These are phyloP conservation scores for Suhomyces bolitotheri DNA, from an alignment of 1,139 yeast genomes.

Conservation along the genomic window DNA sequence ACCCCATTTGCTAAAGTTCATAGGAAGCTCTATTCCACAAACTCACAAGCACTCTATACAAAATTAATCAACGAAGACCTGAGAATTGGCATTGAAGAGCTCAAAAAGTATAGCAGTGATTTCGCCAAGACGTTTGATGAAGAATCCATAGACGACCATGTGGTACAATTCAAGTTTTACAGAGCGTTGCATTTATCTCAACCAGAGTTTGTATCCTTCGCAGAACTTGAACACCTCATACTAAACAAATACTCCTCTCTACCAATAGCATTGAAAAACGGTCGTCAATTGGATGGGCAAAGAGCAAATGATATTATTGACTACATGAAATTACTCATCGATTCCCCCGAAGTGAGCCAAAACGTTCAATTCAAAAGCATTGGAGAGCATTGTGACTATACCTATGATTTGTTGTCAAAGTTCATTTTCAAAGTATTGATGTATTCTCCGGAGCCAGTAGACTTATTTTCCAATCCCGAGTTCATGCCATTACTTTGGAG, in stretches of 20 bases:
- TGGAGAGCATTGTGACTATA: conserved; percentile 14
- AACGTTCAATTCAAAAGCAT: conserved; percentile 8
- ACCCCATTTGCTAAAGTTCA: conserved; percentile 16
- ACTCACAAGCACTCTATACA: conserved; percentile 3
- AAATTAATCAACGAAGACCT: conserved; percentile 9
- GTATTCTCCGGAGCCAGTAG: conserved; percentile 26
- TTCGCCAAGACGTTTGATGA: conserved; percentile 18
- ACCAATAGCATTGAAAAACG: conserved; percentile 16
- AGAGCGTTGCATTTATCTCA: conserved; percentile 37
- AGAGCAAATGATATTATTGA: conserved; percentile 31
- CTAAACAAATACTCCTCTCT: conserved; percentile 31
- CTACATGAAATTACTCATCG: conserved; percentile 36
- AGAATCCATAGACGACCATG: conserved; percentile 29
- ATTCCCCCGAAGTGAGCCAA: conserved; percentile 28
- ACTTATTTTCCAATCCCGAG: conserved; percentile 28
- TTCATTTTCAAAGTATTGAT: conserved; percentile 29
- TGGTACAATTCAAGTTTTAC: conserved; percentile 37
- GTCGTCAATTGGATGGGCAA: conserved; percentile 18
- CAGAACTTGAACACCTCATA: conserved; percentile 25
- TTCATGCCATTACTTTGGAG: conserved; percentile 41
- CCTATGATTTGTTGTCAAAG: conserved; percentile 26
- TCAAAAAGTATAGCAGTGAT: conserved; percentile 14
- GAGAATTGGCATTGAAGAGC: conserved; percentile 1
- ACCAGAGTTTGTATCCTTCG: conserved; percentile 32
- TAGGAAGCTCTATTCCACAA: conserved; percentile 9